Base-by-base conservation (phyloP, 192 early-diverging fungal species). In the Entophlyctis helioformis region DNA sequence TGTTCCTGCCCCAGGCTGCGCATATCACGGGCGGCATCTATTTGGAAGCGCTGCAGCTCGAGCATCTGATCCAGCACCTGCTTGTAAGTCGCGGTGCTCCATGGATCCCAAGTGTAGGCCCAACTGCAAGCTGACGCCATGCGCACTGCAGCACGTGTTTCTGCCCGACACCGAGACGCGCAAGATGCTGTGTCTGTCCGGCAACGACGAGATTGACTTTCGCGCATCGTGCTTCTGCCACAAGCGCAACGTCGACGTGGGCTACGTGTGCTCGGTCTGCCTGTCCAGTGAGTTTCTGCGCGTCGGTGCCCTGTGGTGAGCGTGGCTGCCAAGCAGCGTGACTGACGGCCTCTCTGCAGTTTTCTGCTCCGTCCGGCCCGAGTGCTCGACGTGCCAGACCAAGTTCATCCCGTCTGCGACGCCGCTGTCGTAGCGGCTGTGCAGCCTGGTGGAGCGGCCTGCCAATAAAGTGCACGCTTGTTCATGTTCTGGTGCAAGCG, bases 181-280 rank as follows among this genome's bases (percentile, higher is more conserved):
- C 18, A 76, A 65, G 12, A 69, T 78, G 3, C 60, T 97, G 0
- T 76, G 71, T 27, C 55, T 88, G 18, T 89, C 89, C 0, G 69
- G 70, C 18, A 79, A 84, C 39, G 80, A 83, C 43, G 66, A 84
- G 29, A 83, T 96, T 0, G 91, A 98, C 62, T 98, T 91, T 53
- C 59, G 91, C 11, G 86, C 96, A 6, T 83, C 89, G 0, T 98
- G 96, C 56, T 98, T 98, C 44, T 98, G 96, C 58, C 96, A 98
- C 63, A 90, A 89, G 53, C 78, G 72, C 37, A 82, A 89, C 31
- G 80, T 96, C 12, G 86, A 90, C 53, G 75, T 95, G 50, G 96
- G 90, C 0, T 96, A 74, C 64, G 96, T 98, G n/a, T 98, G 96
- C 57, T 93, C 90, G 1, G 93, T 96, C 11, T 98, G 96, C 53